Conservation (phyloP, 1,284 basidiomycete species). For the Cryptococcus sp. region DNA sequence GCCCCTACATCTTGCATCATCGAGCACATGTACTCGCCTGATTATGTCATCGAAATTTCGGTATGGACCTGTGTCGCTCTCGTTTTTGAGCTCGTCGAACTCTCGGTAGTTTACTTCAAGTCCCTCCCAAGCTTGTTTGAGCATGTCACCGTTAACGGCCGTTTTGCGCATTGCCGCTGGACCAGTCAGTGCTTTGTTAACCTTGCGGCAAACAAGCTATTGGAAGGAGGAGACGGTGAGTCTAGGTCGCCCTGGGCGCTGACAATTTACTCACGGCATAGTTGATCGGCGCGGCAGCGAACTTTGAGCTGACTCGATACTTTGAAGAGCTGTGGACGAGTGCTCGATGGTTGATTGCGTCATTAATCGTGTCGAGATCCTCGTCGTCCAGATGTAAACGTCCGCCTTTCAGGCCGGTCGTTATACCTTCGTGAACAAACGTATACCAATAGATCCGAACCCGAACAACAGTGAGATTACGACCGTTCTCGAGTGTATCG, state of each 20-base stretch:
- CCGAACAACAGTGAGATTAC: conserved; percentile 57
- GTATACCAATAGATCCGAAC: conserved; percentile 81
- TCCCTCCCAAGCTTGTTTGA: conserved; percentile 75
- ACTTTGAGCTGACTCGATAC: conserved; percentile 50
- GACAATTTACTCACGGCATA: conserved; percentile 55
- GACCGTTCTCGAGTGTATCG: conserved; percentile 55
- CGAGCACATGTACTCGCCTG: conserved; percentile 56
- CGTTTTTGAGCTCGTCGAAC: conserved; percentile 65
- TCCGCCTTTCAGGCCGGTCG: conserved; percentile 74
- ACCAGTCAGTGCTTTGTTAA: conserved; percentile 74
- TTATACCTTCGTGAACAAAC: conserved; percentile 75
- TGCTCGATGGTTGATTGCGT: conserved; percentile 59
- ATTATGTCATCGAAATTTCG: conserved; percentile 62
- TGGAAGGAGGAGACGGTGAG: conserved; percentile 11
- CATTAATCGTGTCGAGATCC: conserved; percentile 69
- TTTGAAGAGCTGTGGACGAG: conserved; percentile 45
- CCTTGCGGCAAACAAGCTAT: conserved; percentile 65
- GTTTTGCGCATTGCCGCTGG: conserved; percentile 65
- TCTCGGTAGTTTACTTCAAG: conserved; percentile 78
- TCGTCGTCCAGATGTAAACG: conserved; percentile 67
- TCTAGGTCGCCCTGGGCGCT: neutral
- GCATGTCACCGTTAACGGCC: conserved; percentile 63
- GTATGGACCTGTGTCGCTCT: conserved; percentile 48
- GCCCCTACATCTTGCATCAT: neutral
- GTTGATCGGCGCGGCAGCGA: conserved; percentile 67